Base-by-base conservation (phyloP, 2,329 filamentous ascomycete genomes). In the Diaporthe citrichinensis region DNA sequence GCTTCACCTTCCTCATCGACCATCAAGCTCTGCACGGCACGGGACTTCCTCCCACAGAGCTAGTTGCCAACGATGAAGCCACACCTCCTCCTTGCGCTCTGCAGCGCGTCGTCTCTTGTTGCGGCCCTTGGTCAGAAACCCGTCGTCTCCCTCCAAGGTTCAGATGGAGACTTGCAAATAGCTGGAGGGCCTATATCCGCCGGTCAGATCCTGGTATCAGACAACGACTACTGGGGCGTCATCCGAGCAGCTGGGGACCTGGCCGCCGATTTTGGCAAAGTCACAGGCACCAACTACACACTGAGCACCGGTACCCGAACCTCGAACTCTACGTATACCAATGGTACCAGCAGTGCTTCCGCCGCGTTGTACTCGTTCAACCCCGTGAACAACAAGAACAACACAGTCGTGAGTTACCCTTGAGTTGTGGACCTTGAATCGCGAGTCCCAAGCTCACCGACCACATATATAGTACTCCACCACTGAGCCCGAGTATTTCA, bases 171-270 rank as follows among this genome's bases (percentile, higher is more conserved):
- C 49, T 79, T 84, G 25, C 82, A 85, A 81, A 80, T 85, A 78
- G 80, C 84, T 76, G 79, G 86, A 81, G 85, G 83, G 15, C 79
- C 80, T 5, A 77, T 82, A 31, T 80, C 82, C 17, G 78, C 82
- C 68, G 84, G 87, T 0, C 88, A 90, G 79, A 90, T 93, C 69
- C 84, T 89, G 3, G 85, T 92, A n/a, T 89, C 90, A 14, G 79
- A 82, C 28, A 84, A 89, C 73, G 92, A 94, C 76, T 93, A 90
- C 86, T 92, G 91, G 84, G 93, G 92, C 74, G 93, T 94, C 1
- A 87, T 94, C 72, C 89, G 92, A 36, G 92, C 91, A 7, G 93
- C 92, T 0, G 87, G 91, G 53, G 93, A 95, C 81, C 87, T 95
- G 14, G 91, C 92, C 0, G 80, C 86, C 5, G 93, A 95, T 81